Conservation (phyloP, 306 rosid species). For the Rosa persica region DNA sequence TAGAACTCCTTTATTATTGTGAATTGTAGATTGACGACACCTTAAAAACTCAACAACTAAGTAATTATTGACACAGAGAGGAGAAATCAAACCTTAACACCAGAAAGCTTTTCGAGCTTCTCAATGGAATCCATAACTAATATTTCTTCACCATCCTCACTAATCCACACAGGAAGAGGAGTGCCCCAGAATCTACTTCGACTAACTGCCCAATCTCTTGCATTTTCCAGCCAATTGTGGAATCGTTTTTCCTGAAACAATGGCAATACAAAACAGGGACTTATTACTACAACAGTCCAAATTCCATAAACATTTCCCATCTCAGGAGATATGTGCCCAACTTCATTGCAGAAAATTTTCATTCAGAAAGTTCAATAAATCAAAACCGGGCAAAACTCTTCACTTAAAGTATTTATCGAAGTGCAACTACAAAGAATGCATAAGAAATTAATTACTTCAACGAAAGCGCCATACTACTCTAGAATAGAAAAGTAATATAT, state of each 20-base stretch:
- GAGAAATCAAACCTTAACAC: constrained; percentile 61
- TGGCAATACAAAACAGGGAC: constrained; percentile 2
- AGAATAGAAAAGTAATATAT: background rate
- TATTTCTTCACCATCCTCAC: constrained; percentile 82
- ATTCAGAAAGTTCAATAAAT: background rate
- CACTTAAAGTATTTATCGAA: background rate
- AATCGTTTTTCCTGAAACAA: constrained; percentile 74
- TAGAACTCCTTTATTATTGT: background rate
- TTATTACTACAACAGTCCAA: background rate
- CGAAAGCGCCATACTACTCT: background rate
- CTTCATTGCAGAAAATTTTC: background rate
- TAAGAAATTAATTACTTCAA: background rate
- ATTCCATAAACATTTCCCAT: background rate
- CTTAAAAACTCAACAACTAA: background rate
- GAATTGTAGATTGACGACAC: background rate
- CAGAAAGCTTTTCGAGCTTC: constrained; percentile 84
- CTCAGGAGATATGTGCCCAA: background rate
- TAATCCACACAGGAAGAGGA: constrained; percentile 93
- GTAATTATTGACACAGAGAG: background rate
- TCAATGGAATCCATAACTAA: constrained; percentile 78
- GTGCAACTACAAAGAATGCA: background rate
- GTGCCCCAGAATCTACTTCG: constrained; percentile 99
- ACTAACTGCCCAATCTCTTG: constrained; percentile 98
- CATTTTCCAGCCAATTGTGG: constrained; percentile 99
- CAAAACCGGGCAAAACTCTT: background rate